Evolutionary conservation across 2,329 filamentous ascomycete species (phyloP).

Genomic region (Epichloe elymi): DNA sequence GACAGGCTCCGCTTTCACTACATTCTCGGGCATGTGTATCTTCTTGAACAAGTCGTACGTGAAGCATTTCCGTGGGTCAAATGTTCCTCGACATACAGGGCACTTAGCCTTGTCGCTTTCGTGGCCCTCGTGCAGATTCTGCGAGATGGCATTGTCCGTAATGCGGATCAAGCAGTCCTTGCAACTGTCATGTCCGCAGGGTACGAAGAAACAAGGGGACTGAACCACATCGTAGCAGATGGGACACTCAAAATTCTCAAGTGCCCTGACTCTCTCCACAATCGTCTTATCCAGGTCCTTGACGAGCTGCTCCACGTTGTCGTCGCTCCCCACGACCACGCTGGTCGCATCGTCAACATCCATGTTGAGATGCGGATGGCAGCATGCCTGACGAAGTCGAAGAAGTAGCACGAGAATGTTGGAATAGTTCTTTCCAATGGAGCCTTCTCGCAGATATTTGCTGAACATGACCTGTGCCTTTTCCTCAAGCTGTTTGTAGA

Average conservation of each 20-base stretch:
- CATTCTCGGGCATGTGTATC: conserved; percentile 49
- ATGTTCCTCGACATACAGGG: conserved; percentile 57
- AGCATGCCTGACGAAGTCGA: conserved; percentile 62
- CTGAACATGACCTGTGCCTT: conserved; percentile 60
- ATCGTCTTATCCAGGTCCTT: conserved; percentile 45
- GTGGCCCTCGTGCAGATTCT: conserved; percentile 44
- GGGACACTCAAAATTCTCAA: conserved; percentile 60
- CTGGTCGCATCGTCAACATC: conserved; percentile 21
- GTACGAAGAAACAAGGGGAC: conserved; percentile 66
- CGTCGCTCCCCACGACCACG: conserved; percentile 20
- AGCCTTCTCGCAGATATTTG: conserved; percentile 57
- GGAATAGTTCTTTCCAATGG: conserved; percentile 57
- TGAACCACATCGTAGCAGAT: conserved; percentile 66
- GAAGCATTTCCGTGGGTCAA: conserved; percentile 58
- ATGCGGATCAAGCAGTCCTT: conserved; percentile 62
- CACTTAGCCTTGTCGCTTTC: conserved; percentile 50
- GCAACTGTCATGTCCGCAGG: conserved; percentile 74
- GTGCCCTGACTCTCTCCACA: conserved; percentile 48
- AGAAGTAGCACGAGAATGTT: conserved; percentile 71
- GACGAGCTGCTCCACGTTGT: conserved; percentile 48
- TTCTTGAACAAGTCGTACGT: conserved; percentile 62
- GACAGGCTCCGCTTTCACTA: conserved; percentile 25
- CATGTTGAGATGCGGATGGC: conserved; percentile 19
- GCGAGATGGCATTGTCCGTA: conserved; percentile 42
- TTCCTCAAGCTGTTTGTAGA: conserved; percentile 62